Conservation (phyloP, 2,329 filamentous ascomycete genomes). For the Juglanconis oblonga region DNA sequence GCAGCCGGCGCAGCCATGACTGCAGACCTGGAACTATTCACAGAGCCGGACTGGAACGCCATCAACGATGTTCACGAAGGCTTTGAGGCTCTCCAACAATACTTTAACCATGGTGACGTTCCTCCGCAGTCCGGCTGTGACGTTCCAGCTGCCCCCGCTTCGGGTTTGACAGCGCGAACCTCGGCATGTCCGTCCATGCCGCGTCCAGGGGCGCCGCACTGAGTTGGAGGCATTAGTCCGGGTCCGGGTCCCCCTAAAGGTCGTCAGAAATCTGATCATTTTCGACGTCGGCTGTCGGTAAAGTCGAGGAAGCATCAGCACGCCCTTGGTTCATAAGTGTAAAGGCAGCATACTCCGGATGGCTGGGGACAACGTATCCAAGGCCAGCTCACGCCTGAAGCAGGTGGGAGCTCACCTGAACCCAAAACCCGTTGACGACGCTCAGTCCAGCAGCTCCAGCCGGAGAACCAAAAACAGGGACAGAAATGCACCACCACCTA, state of each 20-base stretch:
- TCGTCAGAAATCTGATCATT: too few species aligned
- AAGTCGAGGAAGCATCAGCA: too few species aligned
- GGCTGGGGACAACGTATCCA: slow-evolving; percentile 4
- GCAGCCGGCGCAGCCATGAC: background rate
- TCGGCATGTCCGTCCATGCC: background rate
- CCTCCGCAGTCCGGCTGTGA: background rate
- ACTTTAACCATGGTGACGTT: background rate
- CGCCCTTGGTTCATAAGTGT: background rate
- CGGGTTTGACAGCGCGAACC: background rate
- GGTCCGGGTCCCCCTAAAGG: background rate
- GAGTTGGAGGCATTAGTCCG: background rate
- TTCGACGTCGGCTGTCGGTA: too few species aligned
- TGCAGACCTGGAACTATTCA: background rate
- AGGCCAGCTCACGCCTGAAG: slow-evolving; percentile 40
- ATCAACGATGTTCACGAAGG: background rate
- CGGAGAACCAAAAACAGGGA: slow-evolving; percentile 30
- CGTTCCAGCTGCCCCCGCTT: background rate
- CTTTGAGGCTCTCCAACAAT: background rate
- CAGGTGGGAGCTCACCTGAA: slow-evolving; percentile 45
- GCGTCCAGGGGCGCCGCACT: background rate
- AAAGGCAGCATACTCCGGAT: background rate
- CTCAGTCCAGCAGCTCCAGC: slow-evolving; percentile 2
- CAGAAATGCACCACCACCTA: slow-evolving; percentile 47
- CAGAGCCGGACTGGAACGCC: background rate
- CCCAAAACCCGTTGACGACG: background rate